Conservation (phyloP, 345 rosid genomes). For the Salix exigua region DNA sequence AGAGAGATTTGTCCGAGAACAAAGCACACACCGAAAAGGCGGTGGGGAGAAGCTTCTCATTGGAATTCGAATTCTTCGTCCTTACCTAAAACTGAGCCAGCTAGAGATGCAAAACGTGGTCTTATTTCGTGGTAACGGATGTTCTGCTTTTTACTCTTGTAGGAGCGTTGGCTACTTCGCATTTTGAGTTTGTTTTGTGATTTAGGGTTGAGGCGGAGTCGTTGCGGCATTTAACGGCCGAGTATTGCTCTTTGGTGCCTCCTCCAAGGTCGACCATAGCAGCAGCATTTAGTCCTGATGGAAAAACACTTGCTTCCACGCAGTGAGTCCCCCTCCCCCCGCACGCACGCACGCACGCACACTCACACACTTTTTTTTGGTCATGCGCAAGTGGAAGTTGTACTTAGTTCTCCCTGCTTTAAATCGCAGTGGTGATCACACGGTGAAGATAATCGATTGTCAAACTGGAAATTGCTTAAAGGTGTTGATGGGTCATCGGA, state of each 20-base stretch:
- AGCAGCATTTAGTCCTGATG: slow-evolving; percentile 83
- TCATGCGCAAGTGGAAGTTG: background rate
- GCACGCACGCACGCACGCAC: no score
- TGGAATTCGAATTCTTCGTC: slow-evolving; percentile 29
- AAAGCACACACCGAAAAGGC: slow-evolving; percentile 51
- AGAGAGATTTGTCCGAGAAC: slow-evolving; percentile 66
- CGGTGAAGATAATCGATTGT: slow-evolving; percentile 84
- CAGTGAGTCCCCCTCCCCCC: slow-evolving; percentile 48
- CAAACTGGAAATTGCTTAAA: slow-evolving; percentile 87
- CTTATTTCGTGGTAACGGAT: slow-evolving; percentile 63
- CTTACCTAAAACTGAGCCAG: slow-evolving; percentile 36
- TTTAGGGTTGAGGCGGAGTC: slow-evolving; percentile 80
- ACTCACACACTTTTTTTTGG: background rate
- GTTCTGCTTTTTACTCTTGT: background rate
- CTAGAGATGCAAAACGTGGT: slow-evolving; percentile 52
- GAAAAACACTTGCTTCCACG: slow-evolving; percentile 75
- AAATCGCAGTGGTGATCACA: slow-evolving; percentile 74
- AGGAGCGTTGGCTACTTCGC: background rate
- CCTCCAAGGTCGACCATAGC: slow-evolving; percentile 88
- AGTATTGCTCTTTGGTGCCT: slow-evolving; percentile 63
- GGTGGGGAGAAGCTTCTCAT: slow-evolving; percentile 52
- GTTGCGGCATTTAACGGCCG: slow-evolving; percentile 58
- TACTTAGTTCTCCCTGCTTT: background rate
- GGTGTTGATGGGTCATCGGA: slow-evolving; percentile 86
- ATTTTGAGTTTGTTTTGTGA: background rate